These are phyloP conservation scores for Gossypium mustelinum DNA, from an alignment of 345 rosid species.

Conservation along the genomic window DNA sequence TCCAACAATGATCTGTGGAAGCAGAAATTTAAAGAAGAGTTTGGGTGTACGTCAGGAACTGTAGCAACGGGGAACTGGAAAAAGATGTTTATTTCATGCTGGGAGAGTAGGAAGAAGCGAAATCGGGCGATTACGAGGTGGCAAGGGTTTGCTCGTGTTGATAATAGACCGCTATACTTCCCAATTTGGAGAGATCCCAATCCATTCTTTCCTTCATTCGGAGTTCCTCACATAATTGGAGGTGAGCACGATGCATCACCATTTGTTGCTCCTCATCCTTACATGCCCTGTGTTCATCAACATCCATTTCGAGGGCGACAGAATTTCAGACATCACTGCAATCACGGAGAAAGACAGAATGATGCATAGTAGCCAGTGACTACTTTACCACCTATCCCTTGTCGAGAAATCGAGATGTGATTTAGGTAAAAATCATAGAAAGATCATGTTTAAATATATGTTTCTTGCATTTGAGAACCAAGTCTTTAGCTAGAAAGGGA, in stretches of 20 bases:
- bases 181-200: constrained; percentile 26
- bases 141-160: neutral
- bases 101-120: constrained; percentile 32
- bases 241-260: constrained; percentile 40
- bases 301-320: constrained; percentile 11
- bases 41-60: constrained; percentile 8
- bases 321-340: constrained; percentile 29
- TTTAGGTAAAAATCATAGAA: neutral
- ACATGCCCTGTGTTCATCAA: constrained; percentile 17
- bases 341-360: constrained; percentile 30
- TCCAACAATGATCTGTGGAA: constrained; percentile 54
- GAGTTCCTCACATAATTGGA: constrained; percentile 20
- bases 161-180: neutral
- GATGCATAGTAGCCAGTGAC: neutral
- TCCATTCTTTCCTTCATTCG: constrained; percentile 19
- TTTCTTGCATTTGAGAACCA: neutral
- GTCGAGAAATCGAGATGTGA: neutral
- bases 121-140: constrained; percentile 1
- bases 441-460: neutral
- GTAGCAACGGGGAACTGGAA: constrained; percentile 39
- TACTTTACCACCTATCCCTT: neutral
- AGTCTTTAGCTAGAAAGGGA: neutral
- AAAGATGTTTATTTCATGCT: constrained; percentile 26
- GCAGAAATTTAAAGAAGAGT: constrained; percentile 49
- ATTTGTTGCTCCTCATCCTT: constrained; percentile 19